Percentiles rank a stretch among this genome's conserved stretches.
These are phyloP conservation scores for Pulveroboletus ravenelii DNA, from an alignment of 768 basidiomycete species.

Conservation along the genomic window DNA sequence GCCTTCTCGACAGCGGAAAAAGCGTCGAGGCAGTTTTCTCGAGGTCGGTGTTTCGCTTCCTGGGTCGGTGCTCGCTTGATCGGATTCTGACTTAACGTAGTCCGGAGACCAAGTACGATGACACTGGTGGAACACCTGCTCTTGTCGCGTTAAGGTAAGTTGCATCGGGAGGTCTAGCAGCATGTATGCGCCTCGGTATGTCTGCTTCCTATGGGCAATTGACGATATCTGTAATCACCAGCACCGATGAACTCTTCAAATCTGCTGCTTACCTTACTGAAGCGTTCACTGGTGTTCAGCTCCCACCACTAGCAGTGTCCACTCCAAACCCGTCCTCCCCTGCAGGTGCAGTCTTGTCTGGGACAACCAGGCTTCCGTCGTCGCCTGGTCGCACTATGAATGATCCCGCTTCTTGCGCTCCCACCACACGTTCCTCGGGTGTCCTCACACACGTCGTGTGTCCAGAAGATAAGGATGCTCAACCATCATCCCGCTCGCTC, in stretches of 20 bases:
- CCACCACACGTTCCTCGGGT: constrained; percentile 21
- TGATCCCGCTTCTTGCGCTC: neutral
- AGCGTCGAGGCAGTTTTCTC: constrained; percentile 43
- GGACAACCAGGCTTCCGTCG: neutral
- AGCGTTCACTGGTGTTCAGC: constrained; percentile 40
- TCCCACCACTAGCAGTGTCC: constrained; percentile 6
- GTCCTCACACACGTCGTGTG: constrained; percentile 18
- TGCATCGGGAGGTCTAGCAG: neutral
- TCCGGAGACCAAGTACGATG: constrained; percentile 60
- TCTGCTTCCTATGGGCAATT: neutral
- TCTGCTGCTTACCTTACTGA: constrained; percentile 73
- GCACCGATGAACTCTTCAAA: constrained; percentile 75
- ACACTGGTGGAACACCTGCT: constrained; percentile 62
- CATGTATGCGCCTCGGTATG: neutral
- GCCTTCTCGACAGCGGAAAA: constrained; percentile 66
- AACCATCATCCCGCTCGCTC: neutral
- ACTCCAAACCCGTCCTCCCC: constrained; percentile 13
- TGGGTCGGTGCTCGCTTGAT: neutral
- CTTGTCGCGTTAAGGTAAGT: constrained; percentile 66
- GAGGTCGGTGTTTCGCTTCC: constrained; percentile 33
- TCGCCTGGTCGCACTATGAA: neutral
- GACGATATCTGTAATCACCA: constrained; percentile 22
- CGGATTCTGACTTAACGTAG: constrained; percentile 28
- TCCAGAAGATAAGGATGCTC: constrained; percentile 5
- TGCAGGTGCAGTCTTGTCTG: neutral